These are phyloP conservation scores for Cladosporium colombiae DNA, from an alignment of 2,329 filamentous ascomycete genomes.

Conservation along the genomic window DNA sequence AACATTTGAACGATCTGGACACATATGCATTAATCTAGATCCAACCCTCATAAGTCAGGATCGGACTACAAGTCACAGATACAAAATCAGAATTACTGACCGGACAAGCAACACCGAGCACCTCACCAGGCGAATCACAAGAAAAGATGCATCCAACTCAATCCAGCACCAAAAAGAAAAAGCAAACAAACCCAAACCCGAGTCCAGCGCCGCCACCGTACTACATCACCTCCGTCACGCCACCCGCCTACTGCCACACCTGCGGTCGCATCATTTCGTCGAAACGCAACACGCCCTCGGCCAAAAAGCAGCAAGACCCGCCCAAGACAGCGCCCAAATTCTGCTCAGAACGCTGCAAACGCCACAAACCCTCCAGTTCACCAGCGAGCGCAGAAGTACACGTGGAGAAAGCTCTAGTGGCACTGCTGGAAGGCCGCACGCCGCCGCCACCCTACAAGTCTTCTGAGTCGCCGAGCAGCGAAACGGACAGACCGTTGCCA, in stretches of 20 bases:
- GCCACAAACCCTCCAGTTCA: constrained; percentile 51
- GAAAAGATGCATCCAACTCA: constrained; percentile 13
- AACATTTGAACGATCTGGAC: not conserved
- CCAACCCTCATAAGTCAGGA: not conserved
- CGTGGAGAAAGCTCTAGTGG: constrained; percentile 55
- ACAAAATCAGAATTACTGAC: not conserved
- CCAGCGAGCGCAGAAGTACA: constrained; percentile 45
- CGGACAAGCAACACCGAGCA: not conserved
- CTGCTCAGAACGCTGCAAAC: constrained; percentile 58
- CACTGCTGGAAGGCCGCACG: constrained; percentile 41
- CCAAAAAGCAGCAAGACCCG: constrained; percentile 31
- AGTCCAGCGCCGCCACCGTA: constrained; percentile 53
- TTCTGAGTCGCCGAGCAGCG: constrained; percentile 31
- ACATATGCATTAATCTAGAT: not conserved
- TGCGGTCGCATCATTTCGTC: constrained; percentile 57
- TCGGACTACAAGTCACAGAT: not conserved
- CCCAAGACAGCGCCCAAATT: constrained; percentile 49
- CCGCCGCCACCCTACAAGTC: constrained; percentile 23
- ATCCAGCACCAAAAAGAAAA: constrained; percentile 18
- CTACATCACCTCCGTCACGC: constrained; percentile 48
- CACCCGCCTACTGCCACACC: constrained; percentile 54
- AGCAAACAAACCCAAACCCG: constrained; percentile 46
- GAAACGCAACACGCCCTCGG: constrained; percentile 26
- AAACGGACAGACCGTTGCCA: constrained; percentile 16
- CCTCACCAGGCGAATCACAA: not conserved